Base-by-base conservation (phyloP, 441 rosid genomes). In the Erodium texanum region DNA sequence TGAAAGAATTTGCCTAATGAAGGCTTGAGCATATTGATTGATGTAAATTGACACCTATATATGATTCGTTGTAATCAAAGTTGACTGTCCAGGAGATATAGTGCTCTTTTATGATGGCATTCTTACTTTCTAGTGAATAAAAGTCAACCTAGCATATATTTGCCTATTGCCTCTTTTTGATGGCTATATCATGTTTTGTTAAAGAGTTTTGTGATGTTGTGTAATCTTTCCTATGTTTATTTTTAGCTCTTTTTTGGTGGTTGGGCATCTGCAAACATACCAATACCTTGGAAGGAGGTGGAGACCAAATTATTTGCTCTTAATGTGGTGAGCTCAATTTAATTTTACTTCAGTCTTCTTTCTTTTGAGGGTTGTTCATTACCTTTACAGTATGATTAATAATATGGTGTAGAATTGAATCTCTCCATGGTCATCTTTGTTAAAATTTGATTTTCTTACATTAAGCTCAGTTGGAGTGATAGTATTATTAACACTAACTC, bases 291-390 rank as follows among this genome's bases (percentile, higher is more conserved):
- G 93, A 87, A 82, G 74, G 96, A 89, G 80, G 85, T 93, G 74
- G 99, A 93, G 80, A 77, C 86, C 63, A 89, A 89, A 79, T 78
- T 91, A 71, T 91, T 93, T 75, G 83, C 87, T 74, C 89, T 93
- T 70, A 85, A 88, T 84, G 96, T 83, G 84, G 99, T 93, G 71
- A 81, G 85, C 68, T 64, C 65, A 66, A 54, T 52, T 41, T 22
- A 5, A 41, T 7, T 36, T 24, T 72, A 50, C 9, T 2, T 23
- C 41, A 34, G n/a, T 70, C 67, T 65, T 22, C 64, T 48, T 64
- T 45, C 63, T 58, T 48, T 66, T 41, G 50, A 7, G 24, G 54
- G 27, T 19, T 72, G 38, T 50, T 27, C 15, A 43, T 27, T 62
- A 48, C 16, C 16, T 62, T 24, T 69, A 64, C 52, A 11, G 48